Evolutionary conservation across 495 filamentous ascomycete species (phyloP), one percentile per base, ranked within the genome.

Genomic region (Aspergillus biplanus): DNA sequence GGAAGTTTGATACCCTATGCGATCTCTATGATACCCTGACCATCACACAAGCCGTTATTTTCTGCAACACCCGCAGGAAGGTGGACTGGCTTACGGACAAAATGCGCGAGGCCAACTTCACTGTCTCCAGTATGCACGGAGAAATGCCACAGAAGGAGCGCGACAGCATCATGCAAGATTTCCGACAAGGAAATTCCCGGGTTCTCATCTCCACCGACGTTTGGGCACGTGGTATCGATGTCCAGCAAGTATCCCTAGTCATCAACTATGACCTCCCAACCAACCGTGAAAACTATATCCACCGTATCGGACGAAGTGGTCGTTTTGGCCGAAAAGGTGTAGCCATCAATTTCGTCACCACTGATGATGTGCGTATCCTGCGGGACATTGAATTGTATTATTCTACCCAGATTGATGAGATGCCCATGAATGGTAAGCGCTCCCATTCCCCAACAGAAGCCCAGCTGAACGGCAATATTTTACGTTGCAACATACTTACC

Each of bases 241-340:
- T 99, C 33, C 95, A 99, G 76, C 95, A 99, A 76, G 95, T 99
- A 33, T 96, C 92, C n/a, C 82, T 99, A 61, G 95, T 99, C 62
- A 99, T 99, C 81, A 99, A 99, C 79, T 99, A 99, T 77, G 95
- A 99, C 71, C 83, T 99, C 37, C 95, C 95, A 35, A 92, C 89
- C 72, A 99, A 99, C 81, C 93, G 95, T 86, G 95, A 99, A 79
- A 99, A 99, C 80, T 99, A 99, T 78, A 98, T 99, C 75, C 95
- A 99, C 78, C 87, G 95, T 66, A 99, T 99, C 70, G 95, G 95
- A 75, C 89, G 95, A 73, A 90, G 90, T 75, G 95, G 95, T 71
- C 89, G 95, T 67, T 99, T 99, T 78, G 95, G 95, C 65, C 86
- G 95, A 53, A 99, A 99, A 83, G 95, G 95, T 84, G 95, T 99